Evolutionary conservation across 345 rosid genomes (phyloP).

Genomic region (Populus davidiana): DNA sequence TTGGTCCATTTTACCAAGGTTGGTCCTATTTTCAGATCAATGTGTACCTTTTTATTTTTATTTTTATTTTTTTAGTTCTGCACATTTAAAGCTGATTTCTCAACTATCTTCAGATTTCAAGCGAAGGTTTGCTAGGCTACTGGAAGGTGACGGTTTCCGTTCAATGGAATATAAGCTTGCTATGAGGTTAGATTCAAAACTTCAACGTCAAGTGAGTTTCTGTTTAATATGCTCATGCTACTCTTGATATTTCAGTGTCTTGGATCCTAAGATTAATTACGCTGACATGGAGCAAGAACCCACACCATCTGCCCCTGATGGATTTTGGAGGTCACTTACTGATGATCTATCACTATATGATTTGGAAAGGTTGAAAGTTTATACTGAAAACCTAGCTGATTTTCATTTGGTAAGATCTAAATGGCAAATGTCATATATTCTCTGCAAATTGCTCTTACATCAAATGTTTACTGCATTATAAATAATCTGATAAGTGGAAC

Average conservation of each 20-base stretch:
- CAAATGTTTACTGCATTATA: background rate
- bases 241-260: slow-evolving; percentile 49
- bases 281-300: slow-evolving; percentile 29
- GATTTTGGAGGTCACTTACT: slow-evolving; percentile 45
- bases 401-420: slow-evolving; percentile 56
- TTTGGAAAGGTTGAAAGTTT: slow-evolving; percentile 64
- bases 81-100: slow-evolving; percentile 9
- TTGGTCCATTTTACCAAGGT: slow-evolving; percentile 90
- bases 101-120: slow-evolving; percentile 58
- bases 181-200: slow-evolving; percentile 60
- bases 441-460: background rate
- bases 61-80: slow-evolving; percentile 10
- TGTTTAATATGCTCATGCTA: slow-evolving; percentile 19
- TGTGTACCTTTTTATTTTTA: slow-evolving; percentile 3
- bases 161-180: slow-evolving; percentile 87
- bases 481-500: background rate
- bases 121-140: slow-evolving; percentile 56
- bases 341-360: slow-evolving; percentile 57
- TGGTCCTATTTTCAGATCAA: slow-evolving; percentile 15
- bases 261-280: slow-evolving; percentile 83
- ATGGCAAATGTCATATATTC: background rate
- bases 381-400: slow-evolving; percentile 62
- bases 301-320: slow-evolving; percentile 38
- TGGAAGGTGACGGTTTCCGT: slow-evolving; percentile 50
- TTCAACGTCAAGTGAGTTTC: slow-evolving; percentile 8